Conservation (phyloP, 2,329 filamentous ascomycete genomes). For the Xylaria polymorpha region DNA sequence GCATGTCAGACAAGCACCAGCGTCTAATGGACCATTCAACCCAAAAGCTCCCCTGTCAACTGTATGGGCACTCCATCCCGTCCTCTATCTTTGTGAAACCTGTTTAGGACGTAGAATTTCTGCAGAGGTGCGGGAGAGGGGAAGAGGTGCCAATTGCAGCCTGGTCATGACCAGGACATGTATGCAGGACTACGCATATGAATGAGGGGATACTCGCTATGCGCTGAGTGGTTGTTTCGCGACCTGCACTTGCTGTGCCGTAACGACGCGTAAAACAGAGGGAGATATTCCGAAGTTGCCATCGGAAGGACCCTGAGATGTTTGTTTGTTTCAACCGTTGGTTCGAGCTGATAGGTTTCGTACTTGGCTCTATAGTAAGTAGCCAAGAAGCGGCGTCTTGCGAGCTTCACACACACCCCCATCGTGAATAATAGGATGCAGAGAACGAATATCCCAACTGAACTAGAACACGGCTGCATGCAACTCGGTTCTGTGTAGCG, state of each 20-base stretch:
- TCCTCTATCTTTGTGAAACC: slow-evolving; percentile 28
- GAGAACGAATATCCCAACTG: not conserved
- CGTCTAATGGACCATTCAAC: slow-evolving; percentile 35
- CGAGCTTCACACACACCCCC: not conserved
- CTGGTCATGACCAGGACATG: not conserved
- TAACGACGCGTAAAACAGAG: slow-evolving; percentile 23
- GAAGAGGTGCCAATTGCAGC: slow-evolving; percentile 30
- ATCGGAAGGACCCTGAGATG: not conserved
- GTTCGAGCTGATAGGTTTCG: not conserved
- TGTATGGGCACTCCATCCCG: slow-evolving; percentile 10
- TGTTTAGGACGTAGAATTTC: slow-evolving; percentile 16
- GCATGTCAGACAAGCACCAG: slow-evolving; percentile 19
- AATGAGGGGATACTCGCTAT: slow-evolving; percentile 1
- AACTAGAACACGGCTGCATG: slow-evolving; percentile 20
- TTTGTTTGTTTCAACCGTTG: not conserved
- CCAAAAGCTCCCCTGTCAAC: slow-evolving; percentile 13
- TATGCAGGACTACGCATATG: slow-evolving; percentile 30
- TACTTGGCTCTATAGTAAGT: slow-evolving; percentile 13
- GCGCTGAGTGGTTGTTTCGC: slow-evolving; percentile 25
- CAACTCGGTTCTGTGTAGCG: slow-evolving; percentile 17
- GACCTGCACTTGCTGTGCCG: slow-evolving; percentile 35
- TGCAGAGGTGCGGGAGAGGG: slow-evolving; percentile 25
- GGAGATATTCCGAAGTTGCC: not conserved
- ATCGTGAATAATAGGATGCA: not conserved
- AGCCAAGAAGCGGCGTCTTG: not conserved